Base-by-base conservation (phyloP, 768 basidiomycete species). In the Rubroboletus satanas region DNA sequence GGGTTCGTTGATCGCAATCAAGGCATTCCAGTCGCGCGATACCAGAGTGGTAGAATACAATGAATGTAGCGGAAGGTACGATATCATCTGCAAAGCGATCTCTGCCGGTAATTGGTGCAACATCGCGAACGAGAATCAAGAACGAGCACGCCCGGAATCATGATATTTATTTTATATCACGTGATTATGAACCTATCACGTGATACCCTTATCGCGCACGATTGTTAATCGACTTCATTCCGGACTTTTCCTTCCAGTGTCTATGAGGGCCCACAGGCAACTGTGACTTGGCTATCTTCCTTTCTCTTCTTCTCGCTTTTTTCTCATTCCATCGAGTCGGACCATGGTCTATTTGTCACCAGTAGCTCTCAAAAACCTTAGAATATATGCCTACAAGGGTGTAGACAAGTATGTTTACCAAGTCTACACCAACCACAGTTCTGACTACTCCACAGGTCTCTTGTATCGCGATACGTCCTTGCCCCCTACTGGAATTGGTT, bases 401-500 rank as follows among this genome's bases (percentile, higher is more conserved):
- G 81, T 90, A 12, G 92, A 94, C 72, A 88, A 90, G 88, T 88
- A 58, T 61, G 82, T 70, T 36, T 57, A 49, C 39, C 36, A 35
- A 26, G 4, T 33, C n/a, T 15, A 36, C 52, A 14, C 28, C 43
- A 41, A 18, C 54, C 32, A 51, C 21, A 32, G 9, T 53, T 47
- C 57, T 51, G 53, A 56, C 45, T 35, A 51, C 23, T 55, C 46
- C 8, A 36, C 56, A 93, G 91, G 68, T 95, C 92, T 9, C 61
- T 90, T 32, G 63, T 89, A 2, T 91, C 91, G 37, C 78, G 81
- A 65, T 86, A 87, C 69, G 73, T 94, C 23, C 75, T 98, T 50
- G 82, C 84, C 42, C 90, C 89, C 3, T 96, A 87, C 73, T 97
- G 94, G 93, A 90, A 78, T 33, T 90, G 89, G 89, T 83, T 96